Conservation (phyloP, 1,284 basidiomycete species). For the Cutaneotrichosporon sp. region DNA sequence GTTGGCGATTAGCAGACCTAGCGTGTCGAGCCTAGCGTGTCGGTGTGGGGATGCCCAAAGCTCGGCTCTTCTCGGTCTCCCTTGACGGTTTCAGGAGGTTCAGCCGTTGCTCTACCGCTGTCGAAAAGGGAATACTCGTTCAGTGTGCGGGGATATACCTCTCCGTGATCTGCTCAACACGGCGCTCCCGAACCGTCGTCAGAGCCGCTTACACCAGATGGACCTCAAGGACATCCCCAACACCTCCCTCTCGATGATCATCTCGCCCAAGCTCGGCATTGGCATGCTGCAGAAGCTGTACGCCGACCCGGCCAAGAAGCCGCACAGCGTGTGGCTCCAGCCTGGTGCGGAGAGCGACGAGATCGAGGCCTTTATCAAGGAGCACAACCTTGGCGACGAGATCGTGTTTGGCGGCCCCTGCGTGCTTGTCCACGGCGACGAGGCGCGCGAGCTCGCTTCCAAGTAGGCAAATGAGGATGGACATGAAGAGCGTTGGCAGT, state of each 20-base stretch:
- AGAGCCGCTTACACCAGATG: slow-evolving; percentile 45
- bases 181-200: neutral
- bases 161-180: too few relatives aligned
- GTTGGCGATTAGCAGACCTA: too few relatives aligned
- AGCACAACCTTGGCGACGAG: slow-evolving; percentile 57
- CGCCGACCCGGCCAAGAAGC: slow-evolving; percentile 56
- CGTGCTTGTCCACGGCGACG: slow-evolving; percentile 66
- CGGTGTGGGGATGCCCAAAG: too few relatives aligned
- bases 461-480: slow-evolving; percentile 4
- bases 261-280: slow-evolving; percentile 59
- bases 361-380: slow-evolving; percentile 55
- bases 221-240: slow-evolving; percentile 60
- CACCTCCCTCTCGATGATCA: slow-evolving; percentile 75
- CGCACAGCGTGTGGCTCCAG: slow-evolving; percentile 75
- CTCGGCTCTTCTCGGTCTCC: too few relatives aligned
- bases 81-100: too few relatives aligned
- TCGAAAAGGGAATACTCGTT: too few relatives aligned
- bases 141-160: too few relatives aligned
- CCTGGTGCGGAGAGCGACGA: slow-evolving; percentile 69
- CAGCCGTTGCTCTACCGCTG: too few relatives aligned
- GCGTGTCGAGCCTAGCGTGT: too few relatives aligned
- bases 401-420: slow-evolving; percentile 72
- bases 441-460: slow-evolving; percentile 17
- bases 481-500: neutral
- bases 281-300: slow-evolving; percentile 46